Conservation (phyloP, 768 basidiomycete genomes). For the Calocera viscosa region DNA sequence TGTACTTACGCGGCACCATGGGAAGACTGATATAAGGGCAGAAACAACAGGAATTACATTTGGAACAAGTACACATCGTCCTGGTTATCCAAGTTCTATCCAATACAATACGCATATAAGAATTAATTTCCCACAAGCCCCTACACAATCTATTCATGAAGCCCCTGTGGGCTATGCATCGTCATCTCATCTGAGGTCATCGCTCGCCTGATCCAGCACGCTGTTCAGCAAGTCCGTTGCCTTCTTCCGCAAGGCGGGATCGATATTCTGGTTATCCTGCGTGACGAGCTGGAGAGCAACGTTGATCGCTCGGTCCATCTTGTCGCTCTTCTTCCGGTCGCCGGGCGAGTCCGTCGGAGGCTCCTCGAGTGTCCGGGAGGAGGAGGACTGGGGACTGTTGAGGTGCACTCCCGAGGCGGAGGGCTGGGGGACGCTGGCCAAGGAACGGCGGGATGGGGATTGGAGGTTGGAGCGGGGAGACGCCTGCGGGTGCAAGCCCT, state of each 20-base stretch:
- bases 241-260: not conserved
- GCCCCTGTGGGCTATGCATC: not conserved
- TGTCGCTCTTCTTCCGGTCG: not conserved
- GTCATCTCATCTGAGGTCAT: not conserved
- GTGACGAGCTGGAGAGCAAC: conserved; percentile 4
- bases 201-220: not conserved
- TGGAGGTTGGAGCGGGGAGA: not conserved
- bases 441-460: not conserved
- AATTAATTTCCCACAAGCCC: no score
- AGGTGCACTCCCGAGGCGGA: not conserved
- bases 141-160: no score
- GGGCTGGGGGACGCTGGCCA: not conserved
- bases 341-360: not conserved
- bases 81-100: no score
- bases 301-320: conserved; percentile 1
- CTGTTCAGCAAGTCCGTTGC: conserved; percentile 1
- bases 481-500: not conserved
- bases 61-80: no score
- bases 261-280: conserved; percentile 6
- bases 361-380: not conserved
- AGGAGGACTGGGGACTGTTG: not conserved
- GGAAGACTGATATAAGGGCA: no score
- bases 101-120: no score
- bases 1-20: no score
- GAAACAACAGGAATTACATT: no score